Evolutionary conservation across 805 yeast species (phyloP).

Genomic region (Nakazawaea ambrosiae): DNA sequence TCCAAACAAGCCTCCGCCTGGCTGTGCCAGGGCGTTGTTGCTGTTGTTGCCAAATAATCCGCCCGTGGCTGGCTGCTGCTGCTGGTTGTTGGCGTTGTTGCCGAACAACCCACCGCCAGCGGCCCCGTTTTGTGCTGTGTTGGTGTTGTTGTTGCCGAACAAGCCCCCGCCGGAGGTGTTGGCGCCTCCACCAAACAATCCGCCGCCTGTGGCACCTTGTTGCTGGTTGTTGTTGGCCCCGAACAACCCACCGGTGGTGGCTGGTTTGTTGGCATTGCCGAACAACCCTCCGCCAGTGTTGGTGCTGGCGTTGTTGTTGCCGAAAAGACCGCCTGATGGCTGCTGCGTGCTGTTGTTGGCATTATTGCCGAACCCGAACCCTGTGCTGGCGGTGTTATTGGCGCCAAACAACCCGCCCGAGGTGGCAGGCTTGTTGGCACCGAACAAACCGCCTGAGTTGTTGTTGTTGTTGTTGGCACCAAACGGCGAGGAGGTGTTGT

Average conservation of each 20-base stretch:
- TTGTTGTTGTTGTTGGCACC: slow-evolving; percentile 16
- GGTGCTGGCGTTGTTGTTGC: too few species aligned
- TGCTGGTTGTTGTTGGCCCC: slow-evolving; percentile 18
- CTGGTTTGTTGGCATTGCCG: too few species aligned
- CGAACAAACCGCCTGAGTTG: slow-evolving; percentile 29
- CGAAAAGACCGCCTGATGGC: slow-evolving; percentile 14
- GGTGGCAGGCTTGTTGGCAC: slow-evolving; percentile 17
- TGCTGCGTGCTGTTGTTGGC: slow-evolving; percentile 16
- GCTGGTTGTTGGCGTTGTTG: too few species aligned
- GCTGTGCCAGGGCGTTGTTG: slow-evolving; percentile 5
- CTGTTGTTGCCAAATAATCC: background rate
- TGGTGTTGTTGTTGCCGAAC: slow-evolving; percentile 21
- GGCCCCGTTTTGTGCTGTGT: background rate
- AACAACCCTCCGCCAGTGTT: too few species aligned
- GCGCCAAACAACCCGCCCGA: slow-evolving; percentile 13
- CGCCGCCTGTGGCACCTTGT: slow-evolving; percentile 18
- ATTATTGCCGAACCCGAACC: slow-evolving; percentile 12
- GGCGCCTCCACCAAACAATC: slow-evolving; percentile 16
- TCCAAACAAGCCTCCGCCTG: slow-evolving; percentile 37
- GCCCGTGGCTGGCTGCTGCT: background rate
- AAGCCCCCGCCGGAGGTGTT: slow-evolving; percentile 13
- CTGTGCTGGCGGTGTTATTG: slow-evolving; percentile 3
- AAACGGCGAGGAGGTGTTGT: slow-evolving; percentile 17
- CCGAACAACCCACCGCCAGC: slow-evolving; percentile 1
- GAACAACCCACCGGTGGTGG: slow-evolving; percentile 12